Evolutionary conservation across 2,329 filamentous ascomycete species (phyloP).

Genomic region (Colletotrichum somersetense): DNA sequence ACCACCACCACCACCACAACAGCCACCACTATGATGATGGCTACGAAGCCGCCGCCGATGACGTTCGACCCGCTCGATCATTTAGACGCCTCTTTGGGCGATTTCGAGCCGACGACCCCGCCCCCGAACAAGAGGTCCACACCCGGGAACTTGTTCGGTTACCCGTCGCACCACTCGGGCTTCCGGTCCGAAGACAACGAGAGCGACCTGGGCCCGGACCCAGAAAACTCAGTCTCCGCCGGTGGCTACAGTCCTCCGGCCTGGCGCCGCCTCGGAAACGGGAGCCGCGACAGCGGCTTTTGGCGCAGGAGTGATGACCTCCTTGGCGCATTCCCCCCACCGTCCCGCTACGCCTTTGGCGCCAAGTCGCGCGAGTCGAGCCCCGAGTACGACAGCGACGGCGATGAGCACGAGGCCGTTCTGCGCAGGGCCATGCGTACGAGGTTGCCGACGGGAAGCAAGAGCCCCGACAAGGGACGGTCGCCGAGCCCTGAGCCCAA

Average conservation of each 20-base stretch:
- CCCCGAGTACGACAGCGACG: conserved; percentile 52
- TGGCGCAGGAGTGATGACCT: conserved; percentile 69
- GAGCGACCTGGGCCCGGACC: conserved; percentile 50
- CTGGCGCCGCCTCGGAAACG: conserved; percentile 72
- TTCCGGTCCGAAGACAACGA: conserved; percentile 56
- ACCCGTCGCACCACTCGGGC: conserved; percentile 58
- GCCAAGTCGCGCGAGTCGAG: conserved; percentile 47
- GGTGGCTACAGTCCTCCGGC: conserved; percentile 72
- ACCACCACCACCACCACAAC: conserved; percentile 18
- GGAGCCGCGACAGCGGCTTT: conserved; percentile 69
- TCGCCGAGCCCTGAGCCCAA: conserved; percentile 61
- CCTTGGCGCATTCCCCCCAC: conserved; percentile 59
- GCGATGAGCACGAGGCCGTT: conserved; percentile 56
- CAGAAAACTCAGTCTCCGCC: conserved; percentile 61
- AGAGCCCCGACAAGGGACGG: conserved; percentile 66
- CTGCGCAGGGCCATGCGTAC: conserved; percentile 67
- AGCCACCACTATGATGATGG: conserved; percentile 44
- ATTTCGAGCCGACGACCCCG: conserved; percentile 64
- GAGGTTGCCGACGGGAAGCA: conserved; percentile 66
- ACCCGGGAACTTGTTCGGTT: conserved; percentile 49
- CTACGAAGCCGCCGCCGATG: conserved; percentile 44
- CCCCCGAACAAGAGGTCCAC: conserved; percentile 46
- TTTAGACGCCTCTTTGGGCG: conserved; percentile 67
- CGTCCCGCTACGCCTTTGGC: conserved; percentile 42
- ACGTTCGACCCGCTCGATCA: conserved; percentile 54